These are phyloP conservation scores for Botrytis medusae DNA, from an alignment of 2,329 filamentous ascomycete species.

Conservation along the genomic window DNA sequence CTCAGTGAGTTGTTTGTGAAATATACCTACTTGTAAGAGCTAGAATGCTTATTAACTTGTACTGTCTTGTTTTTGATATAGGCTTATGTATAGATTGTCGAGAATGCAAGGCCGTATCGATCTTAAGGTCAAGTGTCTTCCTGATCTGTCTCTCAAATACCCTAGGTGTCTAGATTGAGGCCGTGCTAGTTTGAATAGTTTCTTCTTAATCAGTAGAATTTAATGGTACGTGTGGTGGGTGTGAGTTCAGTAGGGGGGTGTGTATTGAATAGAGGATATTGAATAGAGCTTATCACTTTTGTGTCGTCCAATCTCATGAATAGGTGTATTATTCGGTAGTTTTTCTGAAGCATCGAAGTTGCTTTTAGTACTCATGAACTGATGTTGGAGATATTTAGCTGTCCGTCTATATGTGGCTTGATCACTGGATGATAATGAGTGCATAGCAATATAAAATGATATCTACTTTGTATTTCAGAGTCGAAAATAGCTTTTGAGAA, in stretches of 20 bases:
- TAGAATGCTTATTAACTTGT: background rate
- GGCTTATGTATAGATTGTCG: background rate
- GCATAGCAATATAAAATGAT: background rate
- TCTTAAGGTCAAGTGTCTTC: background rate
- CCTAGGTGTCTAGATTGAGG: background rate
- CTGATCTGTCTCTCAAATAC: background rate
- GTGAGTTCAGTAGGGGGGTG: background rate
- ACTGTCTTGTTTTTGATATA: background rate
- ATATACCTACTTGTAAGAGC: background rate
- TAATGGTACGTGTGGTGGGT: background rate
- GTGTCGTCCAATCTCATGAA: background rate
- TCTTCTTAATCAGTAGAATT: background rate
- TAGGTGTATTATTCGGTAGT: background rate
- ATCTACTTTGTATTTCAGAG: background rate
- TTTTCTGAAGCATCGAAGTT: background rate
- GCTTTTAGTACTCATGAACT: too few species aligned
- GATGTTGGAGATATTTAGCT: too few species aligned
- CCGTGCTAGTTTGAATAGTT: background rate
- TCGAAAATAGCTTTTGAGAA: background rate
- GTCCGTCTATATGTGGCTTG: too few species aligned
- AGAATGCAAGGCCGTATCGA: background rate
- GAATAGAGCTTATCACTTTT: background rate
- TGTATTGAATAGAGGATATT: background rate
- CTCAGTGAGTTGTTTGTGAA: background rate
- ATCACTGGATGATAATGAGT: background rate